phyloP scores from a whole-genome alignment of 2,329 filamentous ascomycete species.

The Kalmusia sp. region DNA sequence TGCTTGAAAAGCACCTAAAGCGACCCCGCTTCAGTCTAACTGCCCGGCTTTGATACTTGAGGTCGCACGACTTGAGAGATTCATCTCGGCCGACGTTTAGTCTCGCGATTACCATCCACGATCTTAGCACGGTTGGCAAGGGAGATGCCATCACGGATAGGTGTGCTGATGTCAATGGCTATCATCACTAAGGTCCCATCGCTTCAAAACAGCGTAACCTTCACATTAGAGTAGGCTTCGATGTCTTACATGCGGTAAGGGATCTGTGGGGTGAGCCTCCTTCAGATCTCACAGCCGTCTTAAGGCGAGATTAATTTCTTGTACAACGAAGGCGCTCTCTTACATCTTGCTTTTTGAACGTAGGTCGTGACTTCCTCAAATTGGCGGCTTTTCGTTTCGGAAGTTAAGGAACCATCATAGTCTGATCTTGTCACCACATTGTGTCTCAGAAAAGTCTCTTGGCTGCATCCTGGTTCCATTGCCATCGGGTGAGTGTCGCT shows the following conservation, averaged over 20 bases:
- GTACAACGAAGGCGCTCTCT: background rate
- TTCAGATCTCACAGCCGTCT: background rate
- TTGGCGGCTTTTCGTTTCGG: background rate
- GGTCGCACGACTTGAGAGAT: background rate
- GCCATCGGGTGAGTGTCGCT: background rate
- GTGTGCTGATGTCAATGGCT: background rate
- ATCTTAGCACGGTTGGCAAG: too few species aligned
- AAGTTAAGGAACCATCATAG: background rate
- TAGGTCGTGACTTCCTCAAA: too few species aligned
- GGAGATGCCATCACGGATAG: background rate
- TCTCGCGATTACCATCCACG: too few species aligned
- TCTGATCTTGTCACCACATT: too few species aligned
- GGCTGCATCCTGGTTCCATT: background rate
- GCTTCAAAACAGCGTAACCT: too few species aligned
- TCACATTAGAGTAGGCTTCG: background rate
- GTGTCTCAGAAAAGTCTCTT: too few species aligned
- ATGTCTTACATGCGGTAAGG: background rate
- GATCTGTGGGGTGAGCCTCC: constrained; percentile 6
- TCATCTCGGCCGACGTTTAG: too few species aligned
- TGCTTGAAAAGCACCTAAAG: background rate
- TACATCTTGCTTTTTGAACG: background rate
- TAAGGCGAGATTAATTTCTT: background rate
- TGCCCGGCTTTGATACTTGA: background rate
- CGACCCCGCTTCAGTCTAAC: background rate
- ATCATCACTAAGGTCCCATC: background rate